Conservation (phyloP, 169 alveolate genomes). For the Eimeria necatrix region DNA sequence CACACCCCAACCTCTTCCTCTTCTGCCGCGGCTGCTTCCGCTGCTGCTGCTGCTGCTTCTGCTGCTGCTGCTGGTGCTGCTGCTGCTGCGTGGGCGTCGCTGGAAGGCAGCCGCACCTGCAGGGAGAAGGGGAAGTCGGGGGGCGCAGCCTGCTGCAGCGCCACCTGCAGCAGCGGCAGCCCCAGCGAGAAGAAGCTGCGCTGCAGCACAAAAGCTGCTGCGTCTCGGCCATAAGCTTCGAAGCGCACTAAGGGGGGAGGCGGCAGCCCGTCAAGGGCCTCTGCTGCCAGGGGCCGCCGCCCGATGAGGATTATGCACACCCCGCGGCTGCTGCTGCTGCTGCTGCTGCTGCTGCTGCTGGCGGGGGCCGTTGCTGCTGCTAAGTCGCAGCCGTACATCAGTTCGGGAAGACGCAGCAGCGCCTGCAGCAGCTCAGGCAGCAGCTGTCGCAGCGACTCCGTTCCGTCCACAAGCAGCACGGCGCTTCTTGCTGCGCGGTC, state of each 20-base stretch:
- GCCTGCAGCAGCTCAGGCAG: constrained; percentile 78
- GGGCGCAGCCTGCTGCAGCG: not conserved
- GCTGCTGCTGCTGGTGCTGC: constrained; percentile 35
- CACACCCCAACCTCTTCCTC: not conserved
- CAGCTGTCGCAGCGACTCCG: constrained; percentile 46
- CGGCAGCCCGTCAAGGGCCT: constrained; percentile 32
- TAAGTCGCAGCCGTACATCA: constrained; percentile 19
- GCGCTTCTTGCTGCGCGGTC: constrained; percentile 24
- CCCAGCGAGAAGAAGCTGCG: constrained; percentile 59
- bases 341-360: not conserved
- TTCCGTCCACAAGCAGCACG: constrained; percentile 62
- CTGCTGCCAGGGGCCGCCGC: constrained; percentile 55
- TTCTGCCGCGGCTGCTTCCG: constrained; percentile 44
- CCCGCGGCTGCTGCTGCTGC: constrained; percentile 17
- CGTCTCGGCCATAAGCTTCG: constrained; percentile 28
- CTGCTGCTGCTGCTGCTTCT: constrained; percentile 23
- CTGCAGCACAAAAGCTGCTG: constrained; percentile 48
- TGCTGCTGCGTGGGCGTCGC: not conserved
- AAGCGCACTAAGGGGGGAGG: constrained; percentile 51
- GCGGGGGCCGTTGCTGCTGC: constrained; percentile 6
- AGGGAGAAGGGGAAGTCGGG: constrained; percentile 32
- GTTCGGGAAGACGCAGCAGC: constrained; percentile 76
- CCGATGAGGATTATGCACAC: constrained; percentile 46
- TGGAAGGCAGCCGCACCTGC: too few relatives aligned
- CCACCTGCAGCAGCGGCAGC: constrained; percentile 69